Evolutionary conservation across 768 basidiomycete genomes (phyloP).

Genomic region (Boletus edulis): DNA sequence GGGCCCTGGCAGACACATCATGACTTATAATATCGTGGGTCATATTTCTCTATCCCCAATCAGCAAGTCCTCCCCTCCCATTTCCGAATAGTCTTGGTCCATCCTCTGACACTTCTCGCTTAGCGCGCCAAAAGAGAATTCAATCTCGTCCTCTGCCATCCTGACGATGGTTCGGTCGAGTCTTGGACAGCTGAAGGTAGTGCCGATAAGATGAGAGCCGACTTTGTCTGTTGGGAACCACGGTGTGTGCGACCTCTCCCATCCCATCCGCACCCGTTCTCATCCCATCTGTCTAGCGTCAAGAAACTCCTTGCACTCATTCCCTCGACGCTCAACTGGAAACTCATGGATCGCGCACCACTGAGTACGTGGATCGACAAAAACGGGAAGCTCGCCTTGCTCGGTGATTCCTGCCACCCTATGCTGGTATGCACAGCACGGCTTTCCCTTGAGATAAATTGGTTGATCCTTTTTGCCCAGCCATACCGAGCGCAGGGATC

Average conservation of each 20-base stretch:
- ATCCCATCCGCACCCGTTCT: not conserved
- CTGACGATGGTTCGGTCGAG: slow-evolving; percentile 39
- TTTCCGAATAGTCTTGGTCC: no score
- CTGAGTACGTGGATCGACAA: slow-evolving; percentile 49
- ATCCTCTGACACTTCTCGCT: not conserved
- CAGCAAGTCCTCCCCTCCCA: no score
- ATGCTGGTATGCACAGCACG: slow-evolving; percentile 38
- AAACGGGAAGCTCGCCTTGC: slow-evolving; percentile 40
- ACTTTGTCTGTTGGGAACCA: slow-evolving; percentile 49
- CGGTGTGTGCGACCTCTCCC: slow-evolving; percentile 30
- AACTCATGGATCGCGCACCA: slow-evolving; percentile 47
- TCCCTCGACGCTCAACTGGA: slow-evolving; percentile 45
- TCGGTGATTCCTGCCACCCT: slow-evolving; percentile 58
- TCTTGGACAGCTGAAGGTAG: slow-evolving; percentile 45
- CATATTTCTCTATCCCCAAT: not conserved
- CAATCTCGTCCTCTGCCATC: slow-evolving; percentile 45
- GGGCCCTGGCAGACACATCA: slow-evolving; percentile 47
- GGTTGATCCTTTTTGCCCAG: slow-evolving; percentile 13
- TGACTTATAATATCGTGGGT: slow-evolving; percentile 45
- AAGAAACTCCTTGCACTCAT: slow-evolving; percentile 46
- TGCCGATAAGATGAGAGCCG: slow-evolving; percentile 44
- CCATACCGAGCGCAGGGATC: slow-evolving; percentile 56
- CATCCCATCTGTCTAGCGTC: slow-evolving; percentile 29
- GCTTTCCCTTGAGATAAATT: not conserved
- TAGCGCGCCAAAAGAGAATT: slow-evolving; percentile 39